Percentiles rank a stretch among this genome's conserved stretches.
Conservation (phyloP, 2,329 filamentous ascomycete species). For the Alternaria solani region DNA sequence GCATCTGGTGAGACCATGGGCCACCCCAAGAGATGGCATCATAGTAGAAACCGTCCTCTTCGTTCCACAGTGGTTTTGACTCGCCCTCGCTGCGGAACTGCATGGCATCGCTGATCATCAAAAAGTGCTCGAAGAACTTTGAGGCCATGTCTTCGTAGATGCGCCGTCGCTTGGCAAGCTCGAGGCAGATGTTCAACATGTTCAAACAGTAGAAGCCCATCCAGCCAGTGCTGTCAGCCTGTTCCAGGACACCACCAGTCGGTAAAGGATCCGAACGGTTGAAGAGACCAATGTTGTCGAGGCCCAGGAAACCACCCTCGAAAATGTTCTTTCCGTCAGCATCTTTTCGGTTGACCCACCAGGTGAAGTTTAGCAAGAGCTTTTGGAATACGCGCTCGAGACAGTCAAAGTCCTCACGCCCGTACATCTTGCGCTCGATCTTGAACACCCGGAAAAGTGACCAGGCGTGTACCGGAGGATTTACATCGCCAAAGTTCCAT, state of each 20-base stretch:
- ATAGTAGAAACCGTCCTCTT: constrained; percentile 97
- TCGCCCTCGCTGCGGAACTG: constrained; percentile 71
- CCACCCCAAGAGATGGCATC: constrained; percentile 97
- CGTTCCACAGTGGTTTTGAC: constrained; percentile 92
- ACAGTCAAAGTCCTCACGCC: constrained; percentile 92
- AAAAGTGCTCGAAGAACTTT: constrained; percentile 99
- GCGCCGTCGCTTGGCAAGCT: constrained; percentile 91
- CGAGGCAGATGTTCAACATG: constrained; percentile 96
- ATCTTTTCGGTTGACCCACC: constrained; percentile 99
- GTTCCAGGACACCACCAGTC: constrained; percentile 90
- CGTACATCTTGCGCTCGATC: constrained; percentile 97
- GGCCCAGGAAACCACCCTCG: constrained; percentile 91
- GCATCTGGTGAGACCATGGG: constrained; percentile 90
- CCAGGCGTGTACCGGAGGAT: constrained; percentile 96
- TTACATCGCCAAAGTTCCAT: constrained; percentile 98
- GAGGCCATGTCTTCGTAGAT: constrained; percentile 97
- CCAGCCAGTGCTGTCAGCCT: constrained; percentile 97
- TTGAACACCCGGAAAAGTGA: constrained; percentile 96
- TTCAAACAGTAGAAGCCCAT: constrained; percentile 97
- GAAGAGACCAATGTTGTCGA: constrained; percentile 98
- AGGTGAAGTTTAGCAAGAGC: constrained; percentile 93
- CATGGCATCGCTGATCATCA: constrained; percentile 98
- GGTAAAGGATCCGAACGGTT: constrained; percentile 95
- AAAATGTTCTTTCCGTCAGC: constrained; percentile 95
- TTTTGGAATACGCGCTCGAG: constrained; percentile 97